phyloP scores from a whole-genome alignment of 2,329 filamentous ascomycete species.

The Aspergillus latus region DNA sequence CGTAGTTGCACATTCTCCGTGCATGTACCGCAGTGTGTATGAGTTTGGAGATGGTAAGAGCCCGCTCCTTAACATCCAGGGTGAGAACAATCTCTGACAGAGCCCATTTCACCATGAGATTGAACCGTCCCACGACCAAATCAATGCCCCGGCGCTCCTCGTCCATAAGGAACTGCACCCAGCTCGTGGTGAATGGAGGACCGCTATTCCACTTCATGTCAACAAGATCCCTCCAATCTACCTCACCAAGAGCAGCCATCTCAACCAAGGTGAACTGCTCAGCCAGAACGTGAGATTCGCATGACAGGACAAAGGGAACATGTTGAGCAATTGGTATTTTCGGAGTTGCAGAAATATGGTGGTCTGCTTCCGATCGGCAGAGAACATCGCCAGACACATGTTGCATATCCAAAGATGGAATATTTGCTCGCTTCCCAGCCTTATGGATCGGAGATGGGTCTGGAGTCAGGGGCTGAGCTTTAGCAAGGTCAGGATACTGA shows the following conservation, averaged over 20 bases:
- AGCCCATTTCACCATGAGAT: conserved; percentile 66
- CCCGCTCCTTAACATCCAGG: conserved; percentile 57
- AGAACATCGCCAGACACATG: conserved; percentile 36
- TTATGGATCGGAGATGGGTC: conserved; percentile 42
- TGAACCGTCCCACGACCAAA: conserved; percentile 65
- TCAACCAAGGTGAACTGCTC: conserved; percentile 66
- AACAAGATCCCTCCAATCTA: conserved; percentile 67
- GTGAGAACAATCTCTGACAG: conserved; percentile 64
- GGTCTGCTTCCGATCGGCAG: conserved; percentile 33
- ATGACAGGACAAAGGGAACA: conserved; percentile 63
- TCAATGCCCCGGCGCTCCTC: conserved; percentile 60
- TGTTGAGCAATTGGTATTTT: conserved; percentile 41
- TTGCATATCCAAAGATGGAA: conserved; percentile 26
- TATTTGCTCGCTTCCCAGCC: conserved; percentile 16
- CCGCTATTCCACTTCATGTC: conserved; percentile 62
- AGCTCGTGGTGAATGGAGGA: conserved; percentile 54
- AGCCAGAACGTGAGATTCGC: conserved; percentile 60
- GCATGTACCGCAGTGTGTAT: conserved; percentile 63
- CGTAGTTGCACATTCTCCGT: conserved; percentile 61
- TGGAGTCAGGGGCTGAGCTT: conserved; percentile 42
- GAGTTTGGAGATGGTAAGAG: conserved; percentile 61
- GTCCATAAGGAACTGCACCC: conserved; percentile 61
- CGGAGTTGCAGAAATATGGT: conserved; percentile 14
- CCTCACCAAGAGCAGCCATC: conserved; percentile 64
- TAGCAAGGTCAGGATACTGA: conserved; percentile 33